Percentiles rank a stretch among this genome's conserved stretches.
phyloP scores from a whole-genome alignment of 2,329 filamentous ascomycete genomes.

The Leptographium procerum region DNA sequence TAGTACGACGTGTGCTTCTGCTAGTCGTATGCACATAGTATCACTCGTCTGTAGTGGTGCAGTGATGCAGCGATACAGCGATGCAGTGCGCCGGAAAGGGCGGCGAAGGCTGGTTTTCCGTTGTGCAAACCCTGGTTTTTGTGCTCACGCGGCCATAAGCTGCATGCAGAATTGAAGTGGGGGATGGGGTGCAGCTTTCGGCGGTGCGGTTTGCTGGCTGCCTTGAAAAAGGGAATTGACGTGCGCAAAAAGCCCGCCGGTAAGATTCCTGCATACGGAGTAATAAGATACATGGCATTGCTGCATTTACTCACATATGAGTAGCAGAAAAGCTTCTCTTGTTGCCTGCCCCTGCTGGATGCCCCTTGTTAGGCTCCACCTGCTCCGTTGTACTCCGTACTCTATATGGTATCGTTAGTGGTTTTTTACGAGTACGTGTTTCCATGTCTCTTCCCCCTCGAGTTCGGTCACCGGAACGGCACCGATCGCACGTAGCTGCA shows the following conservation, averaged over 20 bases:
- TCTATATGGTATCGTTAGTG: too few relatives aligned
- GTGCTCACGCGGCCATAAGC: neutral
- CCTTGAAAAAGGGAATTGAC: neutral
- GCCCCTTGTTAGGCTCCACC: neutral
- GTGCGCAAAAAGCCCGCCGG: too few relatives aligned
- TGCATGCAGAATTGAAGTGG: neutral
- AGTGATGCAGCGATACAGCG: too few relatives aligned
- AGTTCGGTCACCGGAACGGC: too few relatives aligned
- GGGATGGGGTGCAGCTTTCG: too few relatives aligned
- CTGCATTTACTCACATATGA: neutral
- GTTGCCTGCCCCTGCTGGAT: neutral
- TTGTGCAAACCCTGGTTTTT: neutral
- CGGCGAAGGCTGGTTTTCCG: neutral
- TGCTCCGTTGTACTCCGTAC: neutral
- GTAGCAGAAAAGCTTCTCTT: neutral
- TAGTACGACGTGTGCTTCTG: too few relatives aligned
- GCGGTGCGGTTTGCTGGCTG: neutral
- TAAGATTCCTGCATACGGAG: neutral
- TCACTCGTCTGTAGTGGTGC: too few relatives aligned
- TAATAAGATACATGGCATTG: too few relatives aligned
- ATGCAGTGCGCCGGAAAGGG: neutral
- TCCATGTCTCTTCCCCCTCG: too few relatives aligned
- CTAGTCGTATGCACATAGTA: too few relatives aligned
- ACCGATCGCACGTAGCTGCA: too few relatives aligned
- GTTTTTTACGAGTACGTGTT: too few relatives aligned